A percentile compares a stretch with the other conserved stretches of the same genome.
phyloP scores from a whole-genome alignment of 805 yeast species.

The Pichia sporocuriosa region DNA sequence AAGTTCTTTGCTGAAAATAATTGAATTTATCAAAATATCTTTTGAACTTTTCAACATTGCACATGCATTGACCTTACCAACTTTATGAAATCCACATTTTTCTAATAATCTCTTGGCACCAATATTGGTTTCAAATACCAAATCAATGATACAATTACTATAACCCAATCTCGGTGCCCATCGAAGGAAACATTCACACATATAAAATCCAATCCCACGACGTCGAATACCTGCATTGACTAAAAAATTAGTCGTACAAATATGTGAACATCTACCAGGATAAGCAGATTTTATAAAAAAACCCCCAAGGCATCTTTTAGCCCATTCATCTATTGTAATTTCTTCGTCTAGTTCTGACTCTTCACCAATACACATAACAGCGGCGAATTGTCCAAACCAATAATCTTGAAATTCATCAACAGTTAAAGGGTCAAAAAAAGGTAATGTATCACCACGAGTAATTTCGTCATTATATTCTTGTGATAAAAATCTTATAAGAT shows the following conservation, averaged over 20 bases:
- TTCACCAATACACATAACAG: slow-evolving; percentile 75
- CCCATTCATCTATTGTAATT: slow-evolving; percentile 61
- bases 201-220: slow-evolving; percentile 81
- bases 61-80: slow-evolving; percentile 81
- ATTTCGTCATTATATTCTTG: slow-evolving; percentile 94
- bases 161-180: slow-evolving; percentile 92
- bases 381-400: slow-evolving; percentile 87
- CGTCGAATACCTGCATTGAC: slow-evolving; percentile 92
- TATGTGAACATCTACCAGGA: slow-evolving; percentile 89
- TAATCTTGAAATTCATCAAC: slow-evolving; percentile 71
- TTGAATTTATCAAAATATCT: slow-evolving; percentile 70
- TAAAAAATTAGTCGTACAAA: slow-evolving; percentile 82
- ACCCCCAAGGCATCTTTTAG: slow-evolving; percentile 84
- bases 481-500: slow-evolving; percentile 69
- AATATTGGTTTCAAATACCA: slow-evolving; percentile 82
- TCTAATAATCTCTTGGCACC: slow-evolving; percentile 79
- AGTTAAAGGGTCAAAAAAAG: slow-evolving; percentile 74
- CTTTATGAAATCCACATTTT: slow-evolving; percentile 62
- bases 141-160: slow-evolving; percentile 73
- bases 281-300: slow-evolving; percentile 81
- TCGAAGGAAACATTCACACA: slow-evolving; percentile 75
- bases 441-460: slow-evolving; percentile 79
- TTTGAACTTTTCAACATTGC: slow-evolving; percentile 83
- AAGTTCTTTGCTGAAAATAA: slow-evolving; percentile 77
- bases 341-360: slow-evolving; percentile 38